Evolutionary conservation across 1,284 basidiomycete species (phyloP).

Genomic region (Cronartium quercuum): DNA sequence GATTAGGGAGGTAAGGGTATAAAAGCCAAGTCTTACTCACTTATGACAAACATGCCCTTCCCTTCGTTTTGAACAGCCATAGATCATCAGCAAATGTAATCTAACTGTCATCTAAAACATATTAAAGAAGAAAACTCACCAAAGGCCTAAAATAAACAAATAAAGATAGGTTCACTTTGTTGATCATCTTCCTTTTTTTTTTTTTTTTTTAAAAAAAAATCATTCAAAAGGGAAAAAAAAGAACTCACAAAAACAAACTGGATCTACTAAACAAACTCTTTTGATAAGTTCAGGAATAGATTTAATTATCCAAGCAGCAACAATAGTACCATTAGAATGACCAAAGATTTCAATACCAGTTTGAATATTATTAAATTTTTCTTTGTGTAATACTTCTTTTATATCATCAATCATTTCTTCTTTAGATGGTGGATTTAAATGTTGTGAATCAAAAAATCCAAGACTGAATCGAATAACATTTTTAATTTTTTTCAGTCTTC

Average conservation of each 20-base stretch:
- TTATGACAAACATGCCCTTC: conserved; percentile 35
- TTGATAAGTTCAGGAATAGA: conserved; percentile 38
- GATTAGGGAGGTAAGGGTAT: no score
- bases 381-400: conserved; percentile 40
- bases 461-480: conserved; percentile 35
- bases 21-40: conserved; percentile 1
- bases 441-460: conserved; percentile 43
- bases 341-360: conserved; percentile 44
- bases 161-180: neutral
- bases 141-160: conserved; percentile 6
- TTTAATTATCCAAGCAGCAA: conserved; percentile 47
- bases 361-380: conserved; percentile 37
- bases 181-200: neutral
- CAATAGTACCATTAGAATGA: conserved; percentile 48
- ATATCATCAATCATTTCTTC: conserved; percentile 44
- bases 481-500: no score
- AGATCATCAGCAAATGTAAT: no score
- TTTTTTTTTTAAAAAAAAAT: no score
- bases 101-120: no score
- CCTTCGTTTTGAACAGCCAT: neutral
- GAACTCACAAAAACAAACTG: conserved; percentile 45
- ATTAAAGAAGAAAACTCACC: neutral
- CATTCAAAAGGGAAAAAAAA: conserved; percentile 4
- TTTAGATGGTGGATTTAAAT: conserved; percentile 44
- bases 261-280: conserved; percentile 38